Evolutionary conservation across 208 protist species (phyloP), one percentile per base, ranked within the genome.

Genomic region (Porcisia hertigi): DNA sequence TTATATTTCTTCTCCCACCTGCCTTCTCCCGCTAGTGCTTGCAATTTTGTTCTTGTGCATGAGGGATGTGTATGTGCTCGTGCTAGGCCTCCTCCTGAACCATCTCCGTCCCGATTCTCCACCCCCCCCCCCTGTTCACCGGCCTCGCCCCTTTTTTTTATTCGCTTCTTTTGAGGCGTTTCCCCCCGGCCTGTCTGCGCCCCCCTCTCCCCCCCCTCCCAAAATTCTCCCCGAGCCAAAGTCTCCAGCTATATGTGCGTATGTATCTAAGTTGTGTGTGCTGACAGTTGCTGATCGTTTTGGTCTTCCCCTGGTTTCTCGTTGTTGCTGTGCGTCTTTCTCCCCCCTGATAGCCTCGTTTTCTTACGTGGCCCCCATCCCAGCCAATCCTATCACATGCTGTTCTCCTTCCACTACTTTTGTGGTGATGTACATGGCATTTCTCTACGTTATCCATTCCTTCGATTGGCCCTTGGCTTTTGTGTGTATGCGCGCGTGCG

Each of bases 311-410:
- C 11, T 52, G 73, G 23, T 59, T 60, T 69, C 57, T 75, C 72
- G 47, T 30, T 30, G 30, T 30, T 30, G 30, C 30, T 30, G 30
- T 30, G 30, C 62, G 57, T 69, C 54, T 7, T 7, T 14, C 41
- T 53, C 73, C 69, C 30, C 45, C 73, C 65, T 25, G 47, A 62
- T 54, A 25, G 69, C 45, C 75, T 30, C 78, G 55, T 34, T 67
- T 71, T 67, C 41, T 63, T 30, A 34, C 18, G 36, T 30, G 57
- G 47, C 55, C 60, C 71, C 25, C 69, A 30, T 30, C 30, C 30
- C 30, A 30, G 23, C 65, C 62, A 23, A 75, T 41, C 39, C 47
- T 30, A 34, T n/a, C 47, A 1, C 52, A 20, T 23, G 3, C 25
- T 36, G 9, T n/a, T 60, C 64, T 4, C 11, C 23, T 69, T 77